Evolutionary conservation across 768 basidiomycete genomes (phyloP), one percentile per base, ranked within the genome.

Genomic region (Russula brevipes): DNA sequence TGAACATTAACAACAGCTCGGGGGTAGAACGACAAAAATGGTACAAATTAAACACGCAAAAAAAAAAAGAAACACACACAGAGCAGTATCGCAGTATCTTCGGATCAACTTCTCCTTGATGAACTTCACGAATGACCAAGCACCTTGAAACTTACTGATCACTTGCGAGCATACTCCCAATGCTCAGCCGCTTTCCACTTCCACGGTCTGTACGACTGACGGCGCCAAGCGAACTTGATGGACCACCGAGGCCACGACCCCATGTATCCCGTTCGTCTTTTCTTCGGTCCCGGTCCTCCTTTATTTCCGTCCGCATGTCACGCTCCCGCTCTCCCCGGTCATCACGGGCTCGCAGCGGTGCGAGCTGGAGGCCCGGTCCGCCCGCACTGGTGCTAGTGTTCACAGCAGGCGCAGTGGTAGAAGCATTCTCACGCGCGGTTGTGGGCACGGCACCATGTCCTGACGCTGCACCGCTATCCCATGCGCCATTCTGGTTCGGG

Each of bases 201-300:
- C 31, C 30, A 16, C 54, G 58, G 41, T 66, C 65, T 12, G 46
- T 1, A 31, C 51, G 31, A n/a, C 39, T 19, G 19, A 39, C 33
- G 4, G 14, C 24, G 30, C 17, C 46, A n/a, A 54, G 55, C 16
- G 55, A 17, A 41, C 57, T 52, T 16, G 51, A 39, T 11, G 41
- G 35, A 12, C 52, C 45, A 38, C 61, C 50, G 31, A 45, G 8
- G 4, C 38, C 4, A n/a, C 42, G 58, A 4, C 5, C 14, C 63
- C 63, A 64, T 2, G 51, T 1, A n/a, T 64, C 65, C 38, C 57
- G 50, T 3, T 66, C 65, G 7, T 51, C 62, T 36, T 54, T 64
- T 17, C 62, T 44, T 7, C 65, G 50, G 7, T 66, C 65, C 31
- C 65, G 61, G 1, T 63, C 65, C 3, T 67, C 66, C 53, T 61